Conservation (phyloP, 1,139 yeast species). For the Arxiozyma slooffiae region DNA sequence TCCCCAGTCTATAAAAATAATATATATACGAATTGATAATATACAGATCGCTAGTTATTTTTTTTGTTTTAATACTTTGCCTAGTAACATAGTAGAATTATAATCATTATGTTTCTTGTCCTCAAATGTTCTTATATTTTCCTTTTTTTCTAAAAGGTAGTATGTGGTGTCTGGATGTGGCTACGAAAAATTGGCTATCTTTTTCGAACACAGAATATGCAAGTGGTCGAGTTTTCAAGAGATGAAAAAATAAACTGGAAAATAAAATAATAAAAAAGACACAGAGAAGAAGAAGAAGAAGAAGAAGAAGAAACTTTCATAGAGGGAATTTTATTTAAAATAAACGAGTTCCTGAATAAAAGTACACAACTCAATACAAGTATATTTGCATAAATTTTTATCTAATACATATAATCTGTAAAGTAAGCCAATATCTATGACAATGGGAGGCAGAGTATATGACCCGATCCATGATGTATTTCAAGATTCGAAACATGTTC, state of each 20-base stretch:
- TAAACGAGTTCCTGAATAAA: neutral
- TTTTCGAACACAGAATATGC: neutral
- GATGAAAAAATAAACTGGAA: too few relatives aligned
- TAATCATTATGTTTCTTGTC: too few relatives aligned
- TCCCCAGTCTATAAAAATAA: neutral
- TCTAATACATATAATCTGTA: neutral
- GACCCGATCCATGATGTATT: conserved; percentile 31
- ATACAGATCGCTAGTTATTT: neutral
- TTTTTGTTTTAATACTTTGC: neutral
- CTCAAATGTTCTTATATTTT: too few relatives aligned
- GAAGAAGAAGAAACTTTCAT: too few relatives aligned
- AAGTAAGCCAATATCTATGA: neutral
- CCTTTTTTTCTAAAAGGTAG: neutral
- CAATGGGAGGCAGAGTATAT: conserved; percentile 27
- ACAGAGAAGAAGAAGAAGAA: too few relatives aligned
- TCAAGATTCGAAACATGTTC: conserved; percentile 14
- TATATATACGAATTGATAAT: neutral
- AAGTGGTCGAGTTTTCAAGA: neutral
- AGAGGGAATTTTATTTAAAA: too few relatives aligned
- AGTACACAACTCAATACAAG: neutral
- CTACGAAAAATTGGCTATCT: neutral
- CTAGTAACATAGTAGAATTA: too few relatives aligned
- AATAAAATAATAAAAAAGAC: too few relatives aligned
- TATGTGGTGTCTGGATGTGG: neutral
- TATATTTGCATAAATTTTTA: neutral